Evolutionary conservation across 495 filamentous ascomycete genomes (phyloP).

Genomic region (Pyrenula massariospora): DNA sequence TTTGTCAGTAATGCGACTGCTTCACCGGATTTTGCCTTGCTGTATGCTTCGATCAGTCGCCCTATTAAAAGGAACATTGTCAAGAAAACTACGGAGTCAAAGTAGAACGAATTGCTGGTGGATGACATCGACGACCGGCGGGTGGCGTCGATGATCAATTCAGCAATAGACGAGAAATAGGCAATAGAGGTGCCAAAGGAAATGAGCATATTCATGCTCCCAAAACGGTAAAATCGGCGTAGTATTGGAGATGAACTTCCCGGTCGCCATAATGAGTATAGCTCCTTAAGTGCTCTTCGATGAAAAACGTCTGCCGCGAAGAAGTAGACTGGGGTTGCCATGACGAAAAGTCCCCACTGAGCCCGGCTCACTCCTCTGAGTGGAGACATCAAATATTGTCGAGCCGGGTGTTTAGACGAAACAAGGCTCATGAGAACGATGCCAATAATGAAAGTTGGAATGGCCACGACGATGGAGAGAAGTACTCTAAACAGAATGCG

Average conservation of each 20-base stretch:
- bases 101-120: conserved; percentile 57
- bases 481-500: conserved; percentile 53
- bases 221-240: conserved; percentile 78
- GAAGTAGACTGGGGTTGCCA: conserved; percentile 85
- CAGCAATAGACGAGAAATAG: conserved; percentile 71
- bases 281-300: conserved; percentile 62
- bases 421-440: conserved; percentile 87
- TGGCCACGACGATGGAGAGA: conserved; percentile 59
- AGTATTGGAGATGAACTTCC: conserved; percentile 65
- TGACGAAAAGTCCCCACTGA: conserved; percentile 74
- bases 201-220: conserved; percentile 93
- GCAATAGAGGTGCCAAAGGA: conserved; percentile 82
- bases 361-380: conserved; percentile 61
- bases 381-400: conserved; percentile 61
- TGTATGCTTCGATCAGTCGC: conserved; percentile 78
- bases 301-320: conserved; percentile 85
- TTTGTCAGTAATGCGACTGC: conserved; percentile 71
- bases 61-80: conserved; percentile 82
- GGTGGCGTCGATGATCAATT: conserved; percentile 59
- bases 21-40: conserved; percentile 83
- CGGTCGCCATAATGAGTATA: conserved; percentile 68
- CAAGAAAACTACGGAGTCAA: conserved; percentile 88
- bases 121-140: conserved; percentile 10
- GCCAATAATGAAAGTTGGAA: conserved; percentile 83
- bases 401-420: conserved; percentile 36